These are phyloP conservation scores for Melanomma pulvis-pyrius DNA, from an alignment of 495 filamentous ascomycete species.

Conservation along the genomic window DNA sequence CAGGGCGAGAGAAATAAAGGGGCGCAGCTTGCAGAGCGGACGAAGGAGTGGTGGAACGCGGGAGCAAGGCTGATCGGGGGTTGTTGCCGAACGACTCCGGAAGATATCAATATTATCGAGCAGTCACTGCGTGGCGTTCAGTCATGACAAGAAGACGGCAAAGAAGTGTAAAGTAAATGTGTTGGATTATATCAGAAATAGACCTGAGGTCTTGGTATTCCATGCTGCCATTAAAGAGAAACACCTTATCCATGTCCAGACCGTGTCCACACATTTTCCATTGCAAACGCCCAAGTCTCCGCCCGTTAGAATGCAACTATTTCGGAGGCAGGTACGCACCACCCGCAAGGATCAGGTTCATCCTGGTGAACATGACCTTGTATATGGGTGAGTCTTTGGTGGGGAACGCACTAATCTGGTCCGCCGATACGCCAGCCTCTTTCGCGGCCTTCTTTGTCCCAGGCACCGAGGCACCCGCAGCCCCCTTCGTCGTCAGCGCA, in stretches of 20 bases:
- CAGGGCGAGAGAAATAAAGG: conserved; percentile 5
- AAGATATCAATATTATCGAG: conserved; percentile 26
- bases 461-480: conserved; percentile 3
- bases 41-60: conserved; percentile 13
- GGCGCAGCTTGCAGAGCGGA: neutral
- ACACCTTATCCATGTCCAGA: neutral
- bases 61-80: conserved; percentile 39
- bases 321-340: conserved; percentile 72
- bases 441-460: conserved; percentile 81
- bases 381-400: conserved; percentile 96
- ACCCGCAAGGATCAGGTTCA: conserved; percentile 87
- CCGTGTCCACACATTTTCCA: neutral
- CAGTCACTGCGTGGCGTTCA: conserved; percentile 15
- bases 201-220: neutral
- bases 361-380: conserved; percentile 88
- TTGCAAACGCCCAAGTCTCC: neutral
- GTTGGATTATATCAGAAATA: no score
- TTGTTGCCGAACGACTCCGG: conserved; percentile 41
- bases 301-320: neutral
- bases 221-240: neutral
- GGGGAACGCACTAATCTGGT: conserved; percentile 89
- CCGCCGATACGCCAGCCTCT: conserved; percentile 84
- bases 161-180: no score
- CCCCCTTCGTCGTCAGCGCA: conserved; percentile 46
- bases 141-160: no score